These are phyloP conservation scores for peach (Prunus persica) DNA, from an alignment of 306 rosid species.

Conservation along the genomic window Prunus_persica_NCBIv2 NC_034010.1:680501-681000, in stretches of 20 bases:
- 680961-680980: neutral
- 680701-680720: neutral
- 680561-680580: neutral
- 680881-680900: neutral
- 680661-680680: neutral
- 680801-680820: conserved; percentile 61
- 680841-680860: conserved; percentile 86
- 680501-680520: accelerated
- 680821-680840: conserved; percentile 81
- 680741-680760: conserved; percentile 61
- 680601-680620: neutral
- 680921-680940: neutral
- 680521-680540: no score
- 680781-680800: conserved; percentile 59
- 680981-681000: neutral
- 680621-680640: no score
- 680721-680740: conserved; percentile 56
- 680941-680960: neutral
- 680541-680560: neutral
- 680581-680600: neutral
- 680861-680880: conserved; percentile 63
- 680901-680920: neutral
- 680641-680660: neutral
- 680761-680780: conserved; percentile 55
- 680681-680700: neutral